Base-by-base conservation (phyloP, 192 early-diverging fungal species). In the Rhizoclosmatium sp. region DNA sequence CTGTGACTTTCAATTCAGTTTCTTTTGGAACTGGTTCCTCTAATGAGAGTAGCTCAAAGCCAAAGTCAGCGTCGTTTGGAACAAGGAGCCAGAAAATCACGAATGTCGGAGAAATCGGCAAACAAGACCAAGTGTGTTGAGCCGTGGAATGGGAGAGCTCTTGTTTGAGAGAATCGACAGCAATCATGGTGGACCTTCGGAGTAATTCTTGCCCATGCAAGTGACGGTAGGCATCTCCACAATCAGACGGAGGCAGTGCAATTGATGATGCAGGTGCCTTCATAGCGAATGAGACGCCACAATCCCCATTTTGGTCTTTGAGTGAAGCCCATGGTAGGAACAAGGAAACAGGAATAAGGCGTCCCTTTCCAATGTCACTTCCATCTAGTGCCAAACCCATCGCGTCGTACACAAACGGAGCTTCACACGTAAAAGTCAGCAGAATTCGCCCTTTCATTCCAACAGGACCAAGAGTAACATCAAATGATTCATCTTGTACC, bases 401-500 rank as follows among this genome's bases (percentile, higher is more conserved):
- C 5, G 48, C 56, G 39, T 71, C 70, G 44, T 71, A 71, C 7
- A 49, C 49, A 41, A 31, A 71, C 47, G 70, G 70, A 14, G 21
- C 54, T 12, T 1, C 51, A n/a, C 70, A 71, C 10, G 70, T 56
- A 58, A 71, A 71, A 14, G 5, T 51, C 9, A 71, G 70, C 47
- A 71, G 16, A n/a, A 71, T 71, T 2, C 70, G 47, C 16, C 70
- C 70, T 14, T 71, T 71, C 0, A 59, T 16, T 2, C 70, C 70
- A 58, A 71, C 70, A 40, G 70, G 70, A 1, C 70, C 70, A 19
- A 71, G 42, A 2, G 70, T 71, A 49, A 58, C 70, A 44, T 71
- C 70, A 71, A 58, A 71, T 2, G 70, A 71, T 39, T 71, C 70
- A 7, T 49, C 7, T 40, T 71, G 49, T 5, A 71, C 70, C 14